Conservation (phyloP, 495 filamentous ascomycete species). For the Aspergillus campestris region DNA sequence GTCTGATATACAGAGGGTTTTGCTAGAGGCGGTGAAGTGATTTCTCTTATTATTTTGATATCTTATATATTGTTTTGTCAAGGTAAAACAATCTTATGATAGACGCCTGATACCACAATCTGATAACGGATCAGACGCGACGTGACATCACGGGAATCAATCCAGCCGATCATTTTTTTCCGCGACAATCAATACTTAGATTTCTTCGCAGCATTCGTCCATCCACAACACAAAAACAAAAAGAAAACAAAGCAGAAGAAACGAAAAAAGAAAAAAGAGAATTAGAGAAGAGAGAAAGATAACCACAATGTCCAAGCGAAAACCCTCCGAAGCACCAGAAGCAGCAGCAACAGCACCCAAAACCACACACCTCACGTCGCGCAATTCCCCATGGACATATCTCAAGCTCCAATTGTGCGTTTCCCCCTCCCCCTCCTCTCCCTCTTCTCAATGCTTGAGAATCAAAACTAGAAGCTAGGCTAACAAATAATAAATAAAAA, state of each 20-base stretch:
- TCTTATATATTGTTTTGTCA: no score
- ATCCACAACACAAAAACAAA: no score
- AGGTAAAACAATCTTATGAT: no score
- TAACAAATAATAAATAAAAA: constrained; percentile 8
- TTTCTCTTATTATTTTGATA: no score
- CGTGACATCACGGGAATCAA: constrained; percentile 16
- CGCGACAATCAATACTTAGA: background rate
- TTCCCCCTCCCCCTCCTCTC: background rate
- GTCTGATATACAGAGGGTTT: constrained; percentile 3
- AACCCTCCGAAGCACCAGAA: constrained; percentile 16
- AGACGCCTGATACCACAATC: no score
- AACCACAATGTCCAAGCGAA: constrained; percentile 19
- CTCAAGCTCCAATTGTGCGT: constrained; percentile 39
- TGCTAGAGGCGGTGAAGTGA: no score
- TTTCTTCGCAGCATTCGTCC: no score
- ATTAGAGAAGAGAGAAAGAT: constrained; percentile 2
- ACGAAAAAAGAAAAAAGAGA: background rate
- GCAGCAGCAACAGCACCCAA: constrained; percentile 5
- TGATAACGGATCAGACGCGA: background rate
- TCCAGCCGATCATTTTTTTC: constrained; percentile 8
- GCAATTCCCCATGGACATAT: constrained; percentile 43
- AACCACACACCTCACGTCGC: constrained; percentile 32
- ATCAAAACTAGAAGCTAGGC: background rate
- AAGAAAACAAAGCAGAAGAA: no score
- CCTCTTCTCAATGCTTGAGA: background rate